Evolutionary conservation across 2,329 filamentous ascomycete species (phyloP).

Genomic region (Colletotrichum cuscutae): DNA sequence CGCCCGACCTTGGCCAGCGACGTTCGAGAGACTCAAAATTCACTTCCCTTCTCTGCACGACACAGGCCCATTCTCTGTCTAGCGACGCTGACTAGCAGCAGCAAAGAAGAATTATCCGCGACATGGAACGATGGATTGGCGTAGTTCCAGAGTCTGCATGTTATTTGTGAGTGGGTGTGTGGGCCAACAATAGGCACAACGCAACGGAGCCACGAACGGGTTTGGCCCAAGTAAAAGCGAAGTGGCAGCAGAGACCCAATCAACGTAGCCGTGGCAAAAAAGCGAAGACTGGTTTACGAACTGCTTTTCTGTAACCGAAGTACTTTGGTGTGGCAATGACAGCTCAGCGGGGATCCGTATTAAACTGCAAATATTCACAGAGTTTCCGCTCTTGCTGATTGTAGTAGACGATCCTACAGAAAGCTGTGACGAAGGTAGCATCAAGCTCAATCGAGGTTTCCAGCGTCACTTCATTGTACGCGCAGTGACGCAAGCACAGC

Average conservation of each 20-base stretch:
- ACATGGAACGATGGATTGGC: conserved; percentile 19
- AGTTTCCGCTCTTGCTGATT: not conserved
- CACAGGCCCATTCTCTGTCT: not conserved
- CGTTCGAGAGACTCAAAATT: not conserved
- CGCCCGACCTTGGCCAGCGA: not conserved
- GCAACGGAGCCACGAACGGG: not conserved
- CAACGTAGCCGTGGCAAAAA: conserved; percentile 18
- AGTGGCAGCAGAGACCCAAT: conserved; percentile 13
- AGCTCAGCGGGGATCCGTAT: not conserved
- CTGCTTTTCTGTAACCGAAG: conserved; percentile 1
- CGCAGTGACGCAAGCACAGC: conserved; percentile 17
- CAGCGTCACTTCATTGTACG: not conserved
- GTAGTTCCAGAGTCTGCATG: not conserved
- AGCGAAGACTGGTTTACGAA: not conserved
- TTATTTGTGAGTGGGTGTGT: conserved; percentile 10
- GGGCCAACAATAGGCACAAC: conserved; percentile 12
- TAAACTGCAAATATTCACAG: not conserved
- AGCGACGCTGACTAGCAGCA: conserved; percentile 3
- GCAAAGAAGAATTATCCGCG: conserved; percentile 23
- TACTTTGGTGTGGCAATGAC: conserved; percentile 15
- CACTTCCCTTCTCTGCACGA: not conserved
- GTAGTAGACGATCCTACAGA: not conserved
- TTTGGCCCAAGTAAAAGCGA: conserved; percentile 7
- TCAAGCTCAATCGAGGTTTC: not conserved
- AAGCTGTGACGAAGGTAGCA: conserved; percentile 12